Evolutionary conservation across 1,284 basidiomycete genomes (phyloP), one percentile per base, ranked within the genome.

Genomic region (Stereum hirsutum): DNA sequence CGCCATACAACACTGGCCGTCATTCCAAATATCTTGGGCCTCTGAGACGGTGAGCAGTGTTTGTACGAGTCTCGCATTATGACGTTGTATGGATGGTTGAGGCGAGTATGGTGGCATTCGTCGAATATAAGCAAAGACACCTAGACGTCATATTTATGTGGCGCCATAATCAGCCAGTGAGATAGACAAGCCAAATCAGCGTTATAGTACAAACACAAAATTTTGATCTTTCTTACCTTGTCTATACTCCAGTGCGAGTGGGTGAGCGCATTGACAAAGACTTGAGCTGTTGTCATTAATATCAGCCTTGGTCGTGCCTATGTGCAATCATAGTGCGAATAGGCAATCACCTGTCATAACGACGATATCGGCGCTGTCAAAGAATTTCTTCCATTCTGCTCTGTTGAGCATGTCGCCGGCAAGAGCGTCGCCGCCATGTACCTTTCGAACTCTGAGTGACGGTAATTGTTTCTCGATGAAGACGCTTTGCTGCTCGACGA

Each of bases 1-100:
- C 87, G 84, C 80, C 82, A 89, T 24, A 89, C 76, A 0, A 89
- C 88, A 20, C 85, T 89, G 0, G 89, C 89, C 0, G 89, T 92
- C 78, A 92, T 83, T 4, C 89, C 89, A 51, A 92, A 87, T n/a
- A 92, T 69, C 55, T 83, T 89, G 2, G 89, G 89, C 15, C 84
- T 70, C 10, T 63, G 54, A 3, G 61, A 36, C 1, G 54, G 47
- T 28, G 71, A 61, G 36, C 69, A 64, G 41, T 77, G 70, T 49
- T 75, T 74, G 58, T 89, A 90, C 5, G 21, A 35, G 60, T 87
- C 81, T 17, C 74, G 73, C 78, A 91, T 81, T 46, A 91, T 86
- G 17, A 72, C 72, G 50, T 85, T 87, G 52, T 88, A 89, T 0
- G 87, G 81, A 53, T 90, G 83, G 44, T 83, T 84, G 58, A 87